Evolutionary conservation across 2,329 filamentous ascomycete species (phyloP), one percentile per base, ranked within the genome.

Genomic region (Fonsecaea pedrosoi): DNA sequence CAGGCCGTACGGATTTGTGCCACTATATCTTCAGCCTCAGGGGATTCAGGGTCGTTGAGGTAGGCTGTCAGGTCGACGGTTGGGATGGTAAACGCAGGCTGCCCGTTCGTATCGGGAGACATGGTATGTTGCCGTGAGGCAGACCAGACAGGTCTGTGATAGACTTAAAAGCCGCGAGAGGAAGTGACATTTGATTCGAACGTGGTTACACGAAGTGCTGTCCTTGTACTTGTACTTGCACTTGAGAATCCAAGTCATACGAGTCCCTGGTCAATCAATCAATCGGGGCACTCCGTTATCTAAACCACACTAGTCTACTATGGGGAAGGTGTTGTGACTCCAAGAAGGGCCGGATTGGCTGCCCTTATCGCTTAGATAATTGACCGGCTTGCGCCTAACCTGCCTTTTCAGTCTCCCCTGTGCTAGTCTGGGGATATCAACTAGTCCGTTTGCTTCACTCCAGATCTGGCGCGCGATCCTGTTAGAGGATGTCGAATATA

Each of bases 1-100:
- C 82, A 84, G 58, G 81, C 80, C 35, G 75, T 70, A 5, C 80
- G 77, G 37, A 84, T 76, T 54, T 80, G 75, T 0, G 76, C 65
- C 3, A 81, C 74, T 1, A 69, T 68, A 7, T 61, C 50, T 8
- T 71, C 65, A n/a, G 69, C 71, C 13, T 62, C 70, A 9, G 68
- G n/a, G 9, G 65, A 68, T 30, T 63, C 35, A 4, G 70, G 69
- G 32, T 73, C 45, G 6, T 61, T 38, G 3, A 72, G 64, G 25
- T 71, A 73, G 50, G 68, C 66, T 8, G 54, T 65, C 57, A 73
- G 67, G 66, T 73, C 70, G 40, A 73, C 62, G 1, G 61, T 68
- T n/a, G 69, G 71, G 60, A 71, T 65, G 12, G 58, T 53, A 21
- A 61, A 61, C 4, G 45, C 32, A 54, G 58, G 7, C 9, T 54